Conservation (phyloP, 257 asterid genomes). For the Solanum okadae region DNA sequence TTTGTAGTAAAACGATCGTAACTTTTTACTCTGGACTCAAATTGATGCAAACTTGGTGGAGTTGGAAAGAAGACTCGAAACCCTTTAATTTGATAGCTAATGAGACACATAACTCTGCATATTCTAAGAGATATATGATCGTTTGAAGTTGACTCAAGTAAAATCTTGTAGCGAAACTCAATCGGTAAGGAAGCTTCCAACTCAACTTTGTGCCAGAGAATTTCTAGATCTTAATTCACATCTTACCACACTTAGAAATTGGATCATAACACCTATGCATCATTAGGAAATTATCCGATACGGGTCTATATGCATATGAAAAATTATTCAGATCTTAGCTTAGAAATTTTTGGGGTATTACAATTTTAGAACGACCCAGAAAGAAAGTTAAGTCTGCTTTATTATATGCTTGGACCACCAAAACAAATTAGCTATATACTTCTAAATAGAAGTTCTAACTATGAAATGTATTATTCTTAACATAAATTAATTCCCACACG, state of each 20-base stretch:
- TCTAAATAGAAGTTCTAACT: neutral
- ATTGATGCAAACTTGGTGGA: neutral
- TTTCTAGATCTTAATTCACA: neutral
- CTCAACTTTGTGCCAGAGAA: neutral
- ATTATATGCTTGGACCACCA: neutral
- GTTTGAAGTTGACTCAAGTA: neutral
- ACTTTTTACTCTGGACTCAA: neutral
- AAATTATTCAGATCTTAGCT: neutral
- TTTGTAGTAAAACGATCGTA: neutral
- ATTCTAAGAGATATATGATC: neutral
- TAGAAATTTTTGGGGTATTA: too few relatives aligned
- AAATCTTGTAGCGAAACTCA: neutral
- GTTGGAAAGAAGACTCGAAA: neutral
- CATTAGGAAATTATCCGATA: neutral
- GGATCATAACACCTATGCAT: neutral
- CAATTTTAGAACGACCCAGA: neutral
- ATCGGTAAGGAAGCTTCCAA: neutral
- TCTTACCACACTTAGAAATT: neutral
- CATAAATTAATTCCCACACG: neutral
- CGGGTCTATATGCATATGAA: neutral
- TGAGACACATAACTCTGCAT: neutral
- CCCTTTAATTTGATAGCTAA: neutral
- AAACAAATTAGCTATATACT: neutral
- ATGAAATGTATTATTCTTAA: neutral
- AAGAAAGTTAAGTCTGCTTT: neutral